Evolutionary conservation across 2,329 filamentous ascomycete species (phyloP).

Genomic region (Tolypocladium paradoxum): DNA sequence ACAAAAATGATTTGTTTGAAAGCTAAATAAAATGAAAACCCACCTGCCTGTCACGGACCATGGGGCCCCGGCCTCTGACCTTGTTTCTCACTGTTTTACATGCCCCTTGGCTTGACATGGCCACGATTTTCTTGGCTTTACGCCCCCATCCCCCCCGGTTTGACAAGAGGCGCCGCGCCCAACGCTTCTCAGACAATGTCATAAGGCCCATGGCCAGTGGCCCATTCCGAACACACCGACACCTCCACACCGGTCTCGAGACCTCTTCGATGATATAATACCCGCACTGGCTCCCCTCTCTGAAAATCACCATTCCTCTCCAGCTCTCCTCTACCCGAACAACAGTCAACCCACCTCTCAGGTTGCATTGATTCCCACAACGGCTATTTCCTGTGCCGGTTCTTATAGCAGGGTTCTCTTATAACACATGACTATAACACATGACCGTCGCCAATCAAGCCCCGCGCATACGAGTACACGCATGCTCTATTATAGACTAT

Average conservation of each 20-base stretch:
- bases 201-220: neutral
- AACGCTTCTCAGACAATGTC: conserved; percentile 8
- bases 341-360: neutral
- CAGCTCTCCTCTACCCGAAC: neutral
- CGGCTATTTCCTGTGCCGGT: neutral
- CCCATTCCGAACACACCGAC: neutral
- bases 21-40: neutral
- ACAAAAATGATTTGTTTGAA: neutral
- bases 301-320: neutral
- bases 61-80: neutral
- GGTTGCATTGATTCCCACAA: neutral
- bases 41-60: neutral
- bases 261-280: neutral
- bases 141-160: neutral
- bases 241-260: neutral
- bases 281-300: conserved; percentile 5
- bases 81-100: neutral
- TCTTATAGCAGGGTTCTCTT: neutral
- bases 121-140: neutral
- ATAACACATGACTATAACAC: neutral
- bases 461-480: neutral
- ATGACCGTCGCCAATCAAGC: neutral
- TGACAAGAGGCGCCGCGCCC: neutral
- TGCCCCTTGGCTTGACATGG: neutral
- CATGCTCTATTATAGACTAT: neutral